A percentile compares a stretch with the other conserved stretches of the same genome.
phyloP scores from a whole-genome alignment of 768 basidiomycete species.

The Leccinum obscurum region DNA sequence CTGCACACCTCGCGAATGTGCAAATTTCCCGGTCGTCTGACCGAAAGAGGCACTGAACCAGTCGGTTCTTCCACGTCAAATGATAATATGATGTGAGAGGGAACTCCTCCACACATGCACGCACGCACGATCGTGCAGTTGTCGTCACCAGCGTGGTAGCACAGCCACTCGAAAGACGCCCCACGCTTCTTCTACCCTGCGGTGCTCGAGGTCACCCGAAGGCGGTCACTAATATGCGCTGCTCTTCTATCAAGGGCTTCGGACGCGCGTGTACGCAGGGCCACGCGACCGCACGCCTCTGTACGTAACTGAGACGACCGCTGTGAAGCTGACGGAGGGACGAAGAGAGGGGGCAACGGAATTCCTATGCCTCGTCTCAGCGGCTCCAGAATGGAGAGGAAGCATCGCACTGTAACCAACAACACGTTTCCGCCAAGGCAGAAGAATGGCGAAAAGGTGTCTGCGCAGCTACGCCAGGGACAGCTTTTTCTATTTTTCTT shows the following conservation, averaged over 20 bases:
- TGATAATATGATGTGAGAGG: constrained; percentile 8
- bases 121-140: neutral
- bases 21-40: neutral
- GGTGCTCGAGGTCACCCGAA: constrained; percentile 6
- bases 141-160: neutral
- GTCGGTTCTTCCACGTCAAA: neutral
- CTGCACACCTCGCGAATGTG: neutral
- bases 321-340: neutral
- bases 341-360: neutral
- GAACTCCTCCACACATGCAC: neutral
- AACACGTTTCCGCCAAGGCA: constrained; percentile 23
- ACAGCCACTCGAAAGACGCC: neutral
- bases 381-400: constrained; percentile 15
- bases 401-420: constrained; percentile 9
- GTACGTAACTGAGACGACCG: constrained; percentile 9
- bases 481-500: neutral
- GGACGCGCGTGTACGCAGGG: constrained; percentile 8
- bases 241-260: constrained; percentile 10
- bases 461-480: constrained; percentile 8
- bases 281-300: constrained; percentile 8
- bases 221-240: neutral
- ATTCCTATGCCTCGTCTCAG: constrained; percentile 7
- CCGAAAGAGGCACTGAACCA: neutral
- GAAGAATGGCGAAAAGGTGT: neutral
- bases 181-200: constrained; percentile 8